A percentile compares a stretch with the other conserved stretches of the same genome.
Evolutionary conservation across 805 yeast species (phyloP).

Genomic region (Metschnikowia rubicola): DNA sequence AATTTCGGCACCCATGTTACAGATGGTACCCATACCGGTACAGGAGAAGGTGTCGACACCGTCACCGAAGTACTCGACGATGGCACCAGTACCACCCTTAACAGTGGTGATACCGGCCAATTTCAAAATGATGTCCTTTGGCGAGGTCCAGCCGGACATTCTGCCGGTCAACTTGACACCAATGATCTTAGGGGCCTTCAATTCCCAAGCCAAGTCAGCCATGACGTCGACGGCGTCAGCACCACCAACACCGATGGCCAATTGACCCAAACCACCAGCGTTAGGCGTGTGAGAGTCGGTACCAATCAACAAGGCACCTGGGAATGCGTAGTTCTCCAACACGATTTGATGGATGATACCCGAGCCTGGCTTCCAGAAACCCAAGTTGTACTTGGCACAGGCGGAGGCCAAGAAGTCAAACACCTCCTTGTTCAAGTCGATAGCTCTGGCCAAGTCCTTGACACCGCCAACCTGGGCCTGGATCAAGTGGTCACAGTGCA

Average conservation of each 20-base stretch:
- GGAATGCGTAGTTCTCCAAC: slow-evolving; percentile 93
- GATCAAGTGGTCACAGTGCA: slow-evolving; percentile 96
- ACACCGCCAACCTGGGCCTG: slow-evolving; percentile 93
- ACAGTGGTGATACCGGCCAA: slow-evolving; percentile 93
- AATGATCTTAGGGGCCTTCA: slow-evolving; percentile 92
- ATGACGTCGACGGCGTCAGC: slow-evolving; percentile 98
- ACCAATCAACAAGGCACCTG: slow-evolving; percentile 95
- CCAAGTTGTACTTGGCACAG: slow-evolving; percentile 92
- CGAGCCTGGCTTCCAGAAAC: slow-evolving; percentile 98
- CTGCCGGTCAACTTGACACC: slow-evolving; percentile 94
- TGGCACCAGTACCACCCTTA: slow-evolving; percentile 97
- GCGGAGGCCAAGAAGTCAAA: slow-evolving; percentile 87
- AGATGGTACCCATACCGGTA: slow-evolving; percentile 99
- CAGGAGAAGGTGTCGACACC: slow-evolving; percentile 91
- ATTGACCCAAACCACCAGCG: slow-evolving; percentile 97
- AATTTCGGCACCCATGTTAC: slow-evolving; percentile 99
- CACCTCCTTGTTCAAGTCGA: slow-evolving; percentile 88
- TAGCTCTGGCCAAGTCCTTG: slow-evolving; percentile 80
- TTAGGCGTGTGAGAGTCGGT: slow-evolving; percentile 98
- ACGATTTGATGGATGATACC: slow-evolving; percentile 98
- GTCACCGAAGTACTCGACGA: slow-evolving; percentile 94
- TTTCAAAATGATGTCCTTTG: slow-evolving; percentile 91
- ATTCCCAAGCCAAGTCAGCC: slow-evolving; percentile 94
- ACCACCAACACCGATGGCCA: slow-evolving; percentile 99
- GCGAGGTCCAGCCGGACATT: slow-evolving; percentile 94